Conservation (phyloP, 768 basidiomycete species). For the Xerocomellus intermedius region DNA sequence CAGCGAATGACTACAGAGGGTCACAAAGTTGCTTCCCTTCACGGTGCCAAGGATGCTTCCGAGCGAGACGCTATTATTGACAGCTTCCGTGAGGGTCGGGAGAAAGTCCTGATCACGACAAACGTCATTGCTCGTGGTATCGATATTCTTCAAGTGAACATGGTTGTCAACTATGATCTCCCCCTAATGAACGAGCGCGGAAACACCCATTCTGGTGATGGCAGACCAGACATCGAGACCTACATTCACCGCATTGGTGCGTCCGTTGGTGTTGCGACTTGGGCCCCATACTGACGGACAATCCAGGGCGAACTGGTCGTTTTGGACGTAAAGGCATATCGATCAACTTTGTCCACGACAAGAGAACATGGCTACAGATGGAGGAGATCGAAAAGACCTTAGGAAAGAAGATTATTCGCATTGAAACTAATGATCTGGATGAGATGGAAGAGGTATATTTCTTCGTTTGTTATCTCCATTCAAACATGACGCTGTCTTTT, state of each 20-base stretch:
- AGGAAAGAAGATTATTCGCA: conserved; percentile 74
- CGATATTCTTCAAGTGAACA: conserved; percentile 98
- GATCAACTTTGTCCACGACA: conserved; percentile 95
- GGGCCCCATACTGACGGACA: background rate
- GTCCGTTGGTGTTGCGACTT: conserved; percentile 26
- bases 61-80: conserved; percentile 95
- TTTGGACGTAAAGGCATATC: conserved; percentile 97
- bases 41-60: conserved; percentile 86
- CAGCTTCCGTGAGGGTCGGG: conserved; percentile 91
- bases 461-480: background rate
- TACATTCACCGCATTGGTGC: conserved; percentile 96
- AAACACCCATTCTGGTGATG: conserved; percentile 43
- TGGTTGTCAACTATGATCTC: conserved; percentile 99
- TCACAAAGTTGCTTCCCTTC: conserved; percentile 93
- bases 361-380: conserved; percentile 86
- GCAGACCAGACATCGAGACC: conserved; percentile 86
- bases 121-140: conserved; percentile 99
- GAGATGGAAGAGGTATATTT: conserved; percentile 85
- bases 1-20: conserved; percentile 89
- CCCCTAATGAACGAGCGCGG: conserved; percentile 78
- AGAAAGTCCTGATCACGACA: conserved; percentile 97
- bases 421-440: conserved; percentile 88
- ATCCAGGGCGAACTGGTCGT: conserved; percentile 89
- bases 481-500: background rate
- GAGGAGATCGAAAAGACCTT: conserved; percentile 81